A percentile compares a stretch with the other conserved stretches of the same genome.
These are phyloP conservation scores for Solanum arcanum DNA, from an alignment of 257 asterid genomes.

Conservation along the genomic window DNA sequence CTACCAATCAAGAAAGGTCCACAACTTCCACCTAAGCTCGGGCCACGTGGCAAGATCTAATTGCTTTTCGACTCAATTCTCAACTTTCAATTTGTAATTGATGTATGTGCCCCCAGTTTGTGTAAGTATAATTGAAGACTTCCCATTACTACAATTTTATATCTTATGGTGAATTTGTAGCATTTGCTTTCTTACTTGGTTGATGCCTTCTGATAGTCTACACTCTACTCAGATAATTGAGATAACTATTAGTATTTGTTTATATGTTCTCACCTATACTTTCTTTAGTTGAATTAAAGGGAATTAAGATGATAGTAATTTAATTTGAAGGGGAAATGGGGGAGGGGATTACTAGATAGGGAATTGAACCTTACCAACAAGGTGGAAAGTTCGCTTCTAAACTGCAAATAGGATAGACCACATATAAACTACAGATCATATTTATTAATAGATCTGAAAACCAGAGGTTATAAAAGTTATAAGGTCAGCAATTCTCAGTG, in stretches of 20 bases:
- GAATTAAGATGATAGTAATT: not conserved
- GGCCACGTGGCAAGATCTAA: constrained; percentile 80
- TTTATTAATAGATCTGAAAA: constrained; percentile 1
- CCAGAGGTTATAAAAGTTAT: not conserved
- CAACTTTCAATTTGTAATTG: constrained; percentile 4
- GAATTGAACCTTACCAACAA: not conserved
- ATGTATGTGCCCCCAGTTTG: constrained; percentile 23
- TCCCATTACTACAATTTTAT: constrained; percentile 2
- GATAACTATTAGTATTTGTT: not conserved
- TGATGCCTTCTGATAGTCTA: not conserved
- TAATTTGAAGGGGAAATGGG: not conserved
- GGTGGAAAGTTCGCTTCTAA: not conserved
- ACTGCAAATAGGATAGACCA: not conserved
- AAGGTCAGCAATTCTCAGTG: not conserved
- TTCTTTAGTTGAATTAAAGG: not conserved
- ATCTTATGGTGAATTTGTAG: not conserved
- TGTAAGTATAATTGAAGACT: constrained; percentile 45
- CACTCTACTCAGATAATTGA: not conserved
- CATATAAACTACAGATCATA: not conserved
- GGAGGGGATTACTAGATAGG: not conserved
- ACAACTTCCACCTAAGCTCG: constrained; percentile 78
- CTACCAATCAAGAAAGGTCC: constrained; percentile 91
- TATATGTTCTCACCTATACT: not conserved
- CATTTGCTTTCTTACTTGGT: not conserved
- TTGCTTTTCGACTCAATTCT: not conserved